A percentile compares a stretch with the other conserved stretches of the same genome.
Evolutionary conservation across 192 early-diverging fungal species (phyloP).

Genomic region (Allomyces macrogynus): DNA sequence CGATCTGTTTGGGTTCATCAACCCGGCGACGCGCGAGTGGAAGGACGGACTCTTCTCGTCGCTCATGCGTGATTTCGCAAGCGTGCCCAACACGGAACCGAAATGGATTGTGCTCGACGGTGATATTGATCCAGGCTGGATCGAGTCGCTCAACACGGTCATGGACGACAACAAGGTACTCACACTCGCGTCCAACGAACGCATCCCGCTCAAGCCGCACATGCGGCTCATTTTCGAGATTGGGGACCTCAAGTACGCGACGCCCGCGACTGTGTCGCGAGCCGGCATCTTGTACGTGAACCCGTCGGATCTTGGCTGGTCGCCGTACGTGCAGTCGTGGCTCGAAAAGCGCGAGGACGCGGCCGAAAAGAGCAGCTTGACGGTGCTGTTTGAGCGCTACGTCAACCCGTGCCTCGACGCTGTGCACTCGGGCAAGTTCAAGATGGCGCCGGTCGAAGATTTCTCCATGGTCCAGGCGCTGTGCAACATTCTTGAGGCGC

Average conservation of each 20-base stretch:
- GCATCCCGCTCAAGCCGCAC: constrained; percentile 77
- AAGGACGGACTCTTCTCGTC: constrained; percentile 97
- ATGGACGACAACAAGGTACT: constrained; percentile 94
- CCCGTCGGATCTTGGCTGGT: constrained; percentile 48
- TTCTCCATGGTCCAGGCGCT: constrained; percentile 71
- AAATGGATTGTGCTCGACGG: constrained; percentile 99
- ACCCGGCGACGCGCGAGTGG: constrained; percentile 97
- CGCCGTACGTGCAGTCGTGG: constrained; percentile 63
- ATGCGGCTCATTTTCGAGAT: constrained; percentile 99
- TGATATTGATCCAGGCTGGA: constrained; percentile 99
- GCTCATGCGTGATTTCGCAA: constrained; percentile 87
- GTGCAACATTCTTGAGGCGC: constrained; percentile 40
- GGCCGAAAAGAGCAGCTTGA: constrained; percentile 38
- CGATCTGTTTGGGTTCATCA: constrained; percentile 81
- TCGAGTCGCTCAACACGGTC: constrained; percentile 94
- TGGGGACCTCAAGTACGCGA: constrained; percentile 89
- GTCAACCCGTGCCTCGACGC: constrained; percentile 53
- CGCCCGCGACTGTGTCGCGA: constrained; percentile 89
- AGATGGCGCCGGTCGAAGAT: constrained; percentile 53
- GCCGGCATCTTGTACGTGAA: constrained; percentile 99
- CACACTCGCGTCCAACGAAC: constrained; percentile 97
- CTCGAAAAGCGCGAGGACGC: constrained; percentile 56
- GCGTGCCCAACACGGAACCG: constrained; percentile 90
- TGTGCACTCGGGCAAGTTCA: constrained; percentile 42
- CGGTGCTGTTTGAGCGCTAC: constrained; percentile 10